Evolutionary conservation across 352 stramenopile species (phyloP).

Genomic region (Globisporangium uncinulatum): DNA sequence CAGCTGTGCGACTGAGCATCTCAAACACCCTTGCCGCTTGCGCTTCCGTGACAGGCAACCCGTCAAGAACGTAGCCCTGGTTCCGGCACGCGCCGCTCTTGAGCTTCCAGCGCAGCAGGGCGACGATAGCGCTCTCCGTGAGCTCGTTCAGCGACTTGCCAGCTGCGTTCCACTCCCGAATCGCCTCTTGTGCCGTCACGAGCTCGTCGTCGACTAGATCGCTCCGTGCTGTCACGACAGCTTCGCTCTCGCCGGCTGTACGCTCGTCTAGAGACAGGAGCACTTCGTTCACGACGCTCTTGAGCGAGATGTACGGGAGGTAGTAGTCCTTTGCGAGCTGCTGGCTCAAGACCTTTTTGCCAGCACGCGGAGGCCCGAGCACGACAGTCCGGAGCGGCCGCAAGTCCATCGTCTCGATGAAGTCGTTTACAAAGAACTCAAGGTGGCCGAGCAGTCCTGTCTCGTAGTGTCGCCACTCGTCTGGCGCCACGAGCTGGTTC

Average conservation of each 20-base stretch:
- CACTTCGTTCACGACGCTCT: conserved; percentile 35
- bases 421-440: conserved; percentile 64
- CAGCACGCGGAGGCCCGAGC: conserved; percentile 53
- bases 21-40: conserved; percentile 50
- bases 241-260: conserved; percentile 7
- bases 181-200: conserved; percentile 29
- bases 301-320: conserved; percentile 51
- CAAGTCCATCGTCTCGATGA: conserved; percentile 69
- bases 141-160: conserved; percentile 21
- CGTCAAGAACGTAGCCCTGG: conserved; percentile 82
- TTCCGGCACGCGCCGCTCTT: conserved; percentile 51
- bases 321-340: conserved; percentile 67
- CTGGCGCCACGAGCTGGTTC: conserved; percentile 41
- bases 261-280: conserved; percentile 18
- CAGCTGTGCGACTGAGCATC: conserved; percentile 1
- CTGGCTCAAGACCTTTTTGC: conserved; percentile 54
- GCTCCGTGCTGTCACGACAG: conserved; percentile 3
- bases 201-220: conserved; percentile 24
- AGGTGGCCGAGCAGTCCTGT: conserved; percentile 59
- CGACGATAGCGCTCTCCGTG: conserved; percentile 28
- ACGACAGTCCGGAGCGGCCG: conserved; percentile 66
- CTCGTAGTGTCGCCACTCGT: conserved; percentile 69
- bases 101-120: conserved; percentile 68
- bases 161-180: conserved; percentile 25
- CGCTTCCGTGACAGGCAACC: conserved; percentile 36